Evolutionary conservation across 148 eudicot genomes (phyloP).

Genomic region (Dianthus caryophyllus): DNA sequence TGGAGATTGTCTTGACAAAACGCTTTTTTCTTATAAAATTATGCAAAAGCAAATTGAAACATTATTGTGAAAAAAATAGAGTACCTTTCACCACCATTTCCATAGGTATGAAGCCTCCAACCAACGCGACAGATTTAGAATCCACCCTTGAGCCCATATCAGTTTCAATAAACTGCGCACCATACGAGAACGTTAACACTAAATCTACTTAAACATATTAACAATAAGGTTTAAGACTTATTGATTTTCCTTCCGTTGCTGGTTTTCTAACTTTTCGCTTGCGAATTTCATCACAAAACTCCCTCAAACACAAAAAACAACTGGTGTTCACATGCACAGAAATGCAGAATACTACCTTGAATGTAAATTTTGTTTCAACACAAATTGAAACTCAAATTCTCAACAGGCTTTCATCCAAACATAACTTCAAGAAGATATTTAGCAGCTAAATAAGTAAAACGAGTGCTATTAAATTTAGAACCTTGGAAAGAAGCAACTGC

Average conservation of each 20-base stretch:
- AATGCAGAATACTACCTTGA: constrained; percentile 1
- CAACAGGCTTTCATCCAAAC: neutral
- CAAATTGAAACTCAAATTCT: neutral
- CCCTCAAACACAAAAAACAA: neutral
- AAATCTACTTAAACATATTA: too few species aligned
- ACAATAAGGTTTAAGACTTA: neutral
- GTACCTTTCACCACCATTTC: constrained; percentile 71
- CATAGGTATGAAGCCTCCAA: constrained; percentile 77
- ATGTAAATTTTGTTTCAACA: neutral
- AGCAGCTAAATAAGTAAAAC: neutral
- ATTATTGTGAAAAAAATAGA: too few species aligned
- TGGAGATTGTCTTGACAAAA: too few species aligned
- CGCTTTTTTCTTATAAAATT: too few species aligned
- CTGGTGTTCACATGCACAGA: neutral
- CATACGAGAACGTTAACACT: constrained; percentile 13
- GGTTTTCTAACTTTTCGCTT: neutral
- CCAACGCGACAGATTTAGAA: constrained; percentile 27
- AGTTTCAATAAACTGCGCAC: constrained; percentile 77
- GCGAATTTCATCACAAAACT: neutral
- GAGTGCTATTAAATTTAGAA: neutral
- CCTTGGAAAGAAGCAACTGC: constrained; percentile 7
- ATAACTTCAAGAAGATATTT: neutral
- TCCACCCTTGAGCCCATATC: constrained; percentile 40
- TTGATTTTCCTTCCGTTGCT: too few species aligned
- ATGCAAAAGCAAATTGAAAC: too few species aligned